Evolutionary conservation across 1,284 basidiomycete genomes (phyloP).

Genomic region (Schizophyllum commune): DNA sequence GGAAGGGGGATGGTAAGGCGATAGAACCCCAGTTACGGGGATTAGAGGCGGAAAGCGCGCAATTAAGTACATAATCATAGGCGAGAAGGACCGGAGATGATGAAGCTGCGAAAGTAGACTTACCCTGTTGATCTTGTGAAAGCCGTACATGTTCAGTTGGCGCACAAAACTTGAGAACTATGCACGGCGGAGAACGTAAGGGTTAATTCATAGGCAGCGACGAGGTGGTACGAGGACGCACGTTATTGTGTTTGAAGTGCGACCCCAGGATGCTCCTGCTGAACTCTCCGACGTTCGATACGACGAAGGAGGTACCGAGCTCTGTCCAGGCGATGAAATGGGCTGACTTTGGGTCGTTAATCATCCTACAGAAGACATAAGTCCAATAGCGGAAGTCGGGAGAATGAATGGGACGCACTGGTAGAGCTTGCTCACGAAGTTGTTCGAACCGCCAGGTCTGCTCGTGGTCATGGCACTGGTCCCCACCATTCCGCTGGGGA

Average conservation of each 20-base stretch:
- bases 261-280: slow-evolving; percentile 72
- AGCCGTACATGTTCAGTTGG: slow-evolving; percentile 88
- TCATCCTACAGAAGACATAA: slow-evolving; percentile 48
- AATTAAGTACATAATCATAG: slow-evolving; percentile 13
- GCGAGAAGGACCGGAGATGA: slow-evolving; percentile 1
- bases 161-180: slow-evolving; percentile 87
- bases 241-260: slow-evolving; percentile 81
- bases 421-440: slow-evolving; percentile 78
- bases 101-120: slow-evolving; percentile 7
- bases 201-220: slow-evolving; percentile 1
- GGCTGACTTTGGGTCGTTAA: slow-evolving; percentile 69
- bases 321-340: slow-evolving; percentile 77
- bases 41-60: slow-evolving; percentile 3
- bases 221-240: slow-evolving; percentile 25
- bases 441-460: slow-evolving; percentile 67
- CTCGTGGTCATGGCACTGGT: slow-evolving; percentile 15
- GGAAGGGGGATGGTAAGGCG: not conserved
- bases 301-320: slow-evolving; percentile 72
- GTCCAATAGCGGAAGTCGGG: slow-evolving; percentile 6
- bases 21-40: not conserved
- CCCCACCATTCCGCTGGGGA: slow-evolving; percentile 26
- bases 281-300: slow-evolving; percentile 77
- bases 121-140: slow-evolving; percentile 79
- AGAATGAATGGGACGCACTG: slow-evolving; percentile 42
- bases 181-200: not conserved